Evolutionary conservation across 2,329 filamentous ascomycete genomes (phyloP), one percentile per base, ranked within the genome.

Genomic region (Achaetomium macrosporum): DNA sequence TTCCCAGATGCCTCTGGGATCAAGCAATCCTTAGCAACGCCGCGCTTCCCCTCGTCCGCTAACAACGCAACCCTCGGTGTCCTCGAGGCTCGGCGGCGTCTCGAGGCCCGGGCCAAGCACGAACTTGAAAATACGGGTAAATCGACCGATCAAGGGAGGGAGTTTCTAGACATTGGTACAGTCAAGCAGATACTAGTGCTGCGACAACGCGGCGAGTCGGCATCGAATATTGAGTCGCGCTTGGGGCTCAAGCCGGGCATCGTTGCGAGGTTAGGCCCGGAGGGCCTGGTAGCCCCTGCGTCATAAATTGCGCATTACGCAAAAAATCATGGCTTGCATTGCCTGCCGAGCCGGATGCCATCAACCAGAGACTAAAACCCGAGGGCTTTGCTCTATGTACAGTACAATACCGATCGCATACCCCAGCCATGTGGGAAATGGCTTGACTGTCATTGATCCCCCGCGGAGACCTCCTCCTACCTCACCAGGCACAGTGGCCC

Each of bases 401-500:
- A 56, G 25, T 7, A n/a, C n/a, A 46, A 9, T 56, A 54, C 46
- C 44, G 43, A 36, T 41, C 42, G 43, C 51, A 58, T 56, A 60
- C 56, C 55, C 51, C 42, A 31, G 39, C 33, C 36, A 36, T 1
- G 17, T 44, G 15, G 50, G 37, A 3, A 37, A 42, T 9, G 43
- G 36, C 16, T 31, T 9, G 29, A 15, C 42, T 31, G 45, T 12
- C 4, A n/a, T 36, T 36, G 40, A n/a, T 36, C n/a, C 15, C 16
- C 17, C 15, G 8, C n/a, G 12, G 33, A 19, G 13, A 19, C 25
- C 8, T 29, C 25, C 4, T 33, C 30, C 13, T 17, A 6, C n/a
- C 15, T 67, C 70, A 83, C 80, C 80, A 83, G 16, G 78, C 77
- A 39, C 73, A 67, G 64, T 90, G 85, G 0, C 86, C 86, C 11